Conservation (phyloP, 768 basidiomycete species). For the Calocybe gangraenosa region DNA sequence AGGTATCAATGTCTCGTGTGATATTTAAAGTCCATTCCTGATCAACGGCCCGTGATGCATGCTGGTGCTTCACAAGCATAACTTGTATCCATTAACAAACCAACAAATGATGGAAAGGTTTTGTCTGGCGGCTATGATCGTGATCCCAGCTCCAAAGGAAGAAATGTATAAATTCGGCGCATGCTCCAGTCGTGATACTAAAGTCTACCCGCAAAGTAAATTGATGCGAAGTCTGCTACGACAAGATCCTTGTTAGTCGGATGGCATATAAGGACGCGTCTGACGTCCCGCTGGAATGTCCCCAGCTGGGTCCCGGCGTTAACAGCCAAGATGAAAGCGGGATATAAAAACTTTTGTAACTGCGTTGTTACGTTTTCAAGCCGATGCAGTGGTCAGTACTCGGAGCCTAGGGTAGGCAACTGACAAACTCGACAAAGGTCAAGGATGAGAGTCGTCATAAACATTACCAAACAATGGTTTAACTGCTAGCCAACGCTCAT, state of each 20-base stretch:
- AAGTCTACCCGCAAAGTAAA: slow-evolving; percentile 7
- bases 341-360: background rate
- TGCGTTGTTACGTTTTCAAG: slow-evolving; percentile 1
- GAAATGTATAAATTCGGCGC: slow-evolving; percentile 16
- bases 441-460: background rate
- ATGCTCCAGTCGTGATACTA: slow-evolving; percentile 13
- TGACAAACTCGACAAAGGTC: too few species aligned
- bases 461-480: background rate
- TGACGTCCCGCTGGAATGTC: slow-evolving; percentile 1
- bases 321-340: background rate
- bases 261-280: slow-evolving; percentile 1
- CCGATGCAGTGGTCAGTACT: background rate
- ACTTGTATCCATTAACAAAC: slow-evolving; percentile 13
- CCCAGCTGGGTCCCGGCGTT: slow-evolving; percentile 3
- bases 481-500: background rate
- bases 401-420: background rate
- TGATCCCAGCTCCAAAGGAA: slow-evolving; percentile 13
- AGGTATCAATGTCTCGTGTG: slow-evolving; percentile 8
- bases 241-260: slow-evolving; percentile 20
- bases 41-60: slow-evolving; percentile 19
- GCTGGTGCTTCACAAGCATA: slow-evolving; percentile 7
- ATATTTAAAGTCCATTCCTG: slow-evolving; percentile 13
- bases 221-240: slow-evolving; percentile 13
- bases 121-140: slow-evolving; percentile 16
- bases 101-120: slow-evolving; percentile 20